Base-by-base conservation (phyloP, 2,329 filamentous ascomycete species). In the Diaporthe velutina region DNA sequence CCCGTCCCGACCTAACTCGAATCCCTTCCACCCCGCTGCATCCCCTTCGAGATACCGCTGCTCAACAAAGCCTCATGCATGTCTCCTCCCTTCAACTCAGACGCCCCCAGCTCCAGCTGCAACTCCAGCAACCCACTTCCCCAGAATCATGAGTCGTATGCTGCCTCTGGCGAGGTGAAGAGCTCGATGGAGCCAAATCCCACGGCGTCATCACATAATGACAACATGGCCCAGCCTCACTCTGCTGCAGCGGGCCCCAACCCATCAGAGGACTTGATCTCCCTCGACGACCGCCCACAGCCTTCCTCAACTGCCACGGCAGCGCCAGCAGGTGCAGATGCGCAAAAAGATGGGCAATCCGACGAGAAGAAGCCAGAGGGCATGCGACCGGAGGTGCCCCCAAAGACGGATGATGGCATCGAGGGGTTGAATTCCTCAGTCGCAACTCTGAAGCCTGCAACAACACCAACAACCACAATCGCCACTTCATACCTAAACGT, bases 361-460 rank as follows among this genome's bases (percentile, higher is more conserved):
- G 58, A 71, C 22, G 50, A 25, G 17, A 66, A 54, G 25, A 54
- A 38, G 5, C 52, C 52, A 17, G 30, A 73, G 5, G 52, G 73
- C 12, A 9, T 67, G 54, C 48, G 17, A 33, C 52, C 75, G n/a
- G 73, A 48, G 7, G 50, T 60, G 35, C 60, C 55, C 17, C 70
- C 25, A 30, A 75, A 70, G 64, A 55, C 74, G 15, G 75, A 75
- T 17, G 74, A 76, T 25, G 70, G 73, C 12, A 42, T 38, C 22
- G 75, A 76, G 22, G 66, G 42, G 70, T 83, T 88, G 84, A 82
- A 84, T 61, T 86, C 87, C 64, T 88, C 88, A 6, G 83, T 87
- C 58, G 83, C 87, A 12, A 89, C 87, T 2, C 80, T 90, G 64
- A 88, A 86, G 76, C 88, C 89, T 28, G 79, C 84, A 28, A 84